A percentile compares a stretch with the other conserved stretches of the same genome.
These are phyloP conservation scores for Sphagnurus paluster DNA, from an alignment of 1,284 basidiomycete species.

Conservation along the genomic window DNA sequence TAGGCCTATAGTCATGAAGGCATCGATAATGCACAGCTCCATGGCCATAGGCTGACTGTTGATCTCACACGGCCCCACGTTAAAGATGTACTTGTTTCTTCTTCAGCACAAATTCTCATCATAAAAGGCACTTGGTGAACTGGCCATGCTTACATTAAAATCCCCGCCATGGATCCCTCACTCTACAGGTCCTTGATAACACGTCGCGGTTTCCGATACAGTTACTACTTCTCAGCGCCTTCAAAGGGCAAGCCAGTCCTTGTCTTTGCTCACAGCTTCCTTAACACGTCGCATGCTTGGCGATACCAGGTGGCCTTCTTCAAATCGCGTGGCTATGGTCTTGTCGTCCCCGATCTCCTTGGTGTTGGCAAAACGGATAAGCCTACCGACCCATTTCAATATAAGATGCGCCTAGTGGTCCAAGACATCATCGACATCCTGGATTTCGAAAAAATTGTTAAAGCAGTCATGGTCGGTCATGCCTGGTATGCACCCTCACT, in stretches of 20 bases:
- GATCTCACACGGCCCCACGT: too few species aligned
- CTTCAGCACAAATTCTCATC: too few species aligned
- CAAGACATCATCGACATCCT: constrained; percentile 48
- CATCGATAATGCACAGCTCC: too few species aligned
- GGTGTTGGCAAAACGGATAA: constrained; percentile 57
- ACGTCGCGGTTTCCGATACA: constrained; percentile 32
- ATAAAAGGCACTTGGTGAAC: too few species aligned
- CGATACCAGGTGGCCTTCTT: constrained; percentile 44
- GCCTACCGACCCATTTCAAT: constrained; percentile 38
- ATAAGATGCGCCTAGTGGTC: constrained; percentile 37
- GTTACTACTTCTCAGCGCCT: constrained; percentile 29
- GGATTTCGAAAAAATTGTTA: constrained; percentile 36
- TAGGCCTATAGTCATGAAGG: too few species aligned
- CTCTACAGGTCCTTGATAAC: constrained; percentile 23
- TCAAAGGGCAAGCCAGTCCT: constrained; percentile 30
- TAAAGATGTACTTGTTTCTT: too few species aligned
- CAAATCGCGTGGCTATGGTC: constrained; percentile 42
- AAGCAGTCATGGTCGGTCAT: constrained; percentile 44
- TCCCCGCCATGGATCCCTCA: constrained; percentile 10
- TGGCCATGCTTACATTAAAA: too few species aligned
- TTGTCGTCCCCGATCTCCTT: constrained; percentile 55
- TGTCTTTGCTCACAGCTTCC: constrained; percentile 50
- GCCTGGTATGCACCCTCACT: constrained; percentile 38
- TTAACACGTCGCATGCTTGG: constrained; percentile 46
- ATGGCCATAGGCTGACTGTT: too few species aligned